Evolutionary conservation across 495 filamentous ascomycete species (phyloP).

Genomic region (Terfezia claveryi): DNA sequence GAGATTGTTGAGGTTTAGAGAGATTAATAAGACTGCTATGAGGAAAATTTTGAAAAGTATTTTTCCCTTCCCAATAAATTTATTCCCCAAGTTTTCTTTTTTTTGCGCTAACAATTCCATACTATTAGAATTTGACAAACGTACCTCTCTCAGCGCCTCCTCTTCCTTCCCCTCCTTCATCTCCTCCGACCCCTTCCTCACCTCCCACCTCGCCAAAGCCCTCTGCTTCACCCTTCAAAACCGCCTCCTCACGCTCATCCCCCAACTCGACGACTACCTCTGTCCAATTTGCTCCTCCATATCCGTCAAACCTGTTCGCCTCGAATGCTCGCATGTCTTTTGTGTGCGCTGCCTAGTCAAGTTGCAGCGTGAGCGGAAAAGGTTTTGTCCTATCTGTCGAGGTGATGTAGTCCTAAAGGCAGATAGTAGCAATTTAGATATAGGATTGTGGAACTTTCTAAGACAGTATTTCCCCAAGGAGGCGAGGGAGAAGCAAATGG

Average conservation of each 20-base stretch:
- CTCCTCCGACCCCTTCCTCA: conserved; percentile 28
- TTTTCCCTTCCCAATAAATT: conserved; percentile 3
- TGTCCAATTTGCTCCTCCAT: conserved; percentile 53
- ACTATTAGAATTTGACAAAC: conserved; percentile 51
- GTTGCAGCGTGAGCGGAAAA: conserved; percentile 38
- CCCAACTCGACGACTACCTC: conserved; percentile 48
- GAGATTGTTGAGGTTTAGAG: conserved; percentile 46
- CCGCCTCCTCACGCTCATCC: conserved; percentile 41
- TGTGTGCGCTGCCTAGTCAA: conserved; percentile 53
- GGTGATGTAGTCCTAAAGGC: conserved; percentile 36
- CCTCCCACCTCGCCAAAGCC: conserved; percentile 37
- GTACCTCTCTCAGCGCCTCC: conserved; percentile 41
- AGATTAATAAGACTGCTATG: conserved; percentile 46
- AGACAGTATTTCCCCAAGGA: conserved; percentile 50
- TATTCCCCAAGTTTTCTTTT: not conserved
- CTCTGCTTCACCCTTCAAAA: conserved; percentile 42
- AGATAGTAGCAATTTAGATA: conserved; percentile 38
- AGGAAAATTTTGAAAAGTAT: conserved; percentile 58
- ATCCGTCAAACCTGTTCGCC: conserved; percentile 40
- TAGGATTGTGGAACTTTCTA: conserved; percentile 34
- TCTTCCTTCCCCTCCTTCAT: conserved; percentile 30
- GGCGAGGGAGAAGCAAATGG: conserved; percentile 27
- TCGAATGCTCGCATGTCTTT: conserved; percentile 43
- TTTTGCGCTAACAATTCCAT: not conserved
- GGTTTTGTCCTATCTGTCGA: conserved; percentile 45